These are phyloP conservation scores for Penstemon barbatus DNA, from an alignment of 257 asterid species.

Conservation along the genomic window DNA sequence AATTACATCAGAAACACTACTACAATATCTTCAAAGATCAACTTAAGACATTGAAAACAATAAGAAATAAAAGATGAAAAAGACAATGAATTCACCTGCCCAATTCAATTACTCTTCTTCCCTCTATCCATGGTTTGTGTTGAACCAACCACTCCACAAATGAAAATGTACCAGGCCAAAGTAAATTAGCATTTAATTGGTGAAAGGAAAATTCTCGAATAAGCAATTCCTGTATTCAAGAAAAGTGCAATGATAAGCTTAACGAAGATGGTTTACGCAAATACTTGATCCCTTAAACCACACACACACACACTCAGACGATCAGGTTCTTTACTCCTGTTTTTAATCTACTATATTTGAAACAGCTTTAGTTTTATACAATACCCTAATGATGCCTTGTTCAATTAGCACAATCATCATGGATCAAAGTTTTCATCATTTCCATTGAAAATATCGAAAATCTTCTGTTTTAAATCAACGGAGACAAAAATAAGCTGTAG, in stretches of 20 bases:
- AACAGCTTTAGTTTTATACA: no score
- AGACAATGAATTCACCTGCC: constrained; percentile 60
- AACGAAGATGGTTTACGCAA: neutral
- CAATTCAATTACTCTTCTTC: constrained; percentile 66
- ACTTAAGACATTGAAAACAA: neutral
- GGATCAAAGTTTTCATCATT: no score
- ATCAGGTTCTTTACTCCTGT: neutral
- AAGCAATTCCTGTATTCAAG: constrained; percentile 65
- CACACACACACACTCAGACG: neutral
- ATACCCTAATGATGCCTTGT: no score
- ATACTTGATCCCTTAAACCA: neutral
- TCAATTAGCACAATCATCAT: no score
- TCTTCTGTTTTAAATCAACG: no score
- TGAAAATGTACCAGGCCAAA: constrained; percentile 98
- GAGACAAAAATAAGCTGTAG: no score
- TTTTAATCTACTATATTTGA: neutral
- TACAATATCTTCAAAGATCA: constrained; percentile 4
- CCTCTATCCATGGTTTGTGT: constrained; percentile 56
- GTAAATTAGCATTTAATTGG: constrained; percentile 84
- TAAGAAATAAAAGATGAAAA: constrained; percentile 4
- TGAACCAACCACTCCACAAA: constrained; percentile 83
- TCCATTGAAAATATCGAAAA: no score
- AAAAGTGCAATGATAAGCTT: constrained; percentile 23
- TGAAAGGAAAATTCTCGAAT: constrained; percentile 86
- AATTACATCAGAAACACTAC: neutral